Base-by-base conservation (phyloP, 495 filamentous ascomycete species). In the Diplogelasinospora grovesii region DNA sequence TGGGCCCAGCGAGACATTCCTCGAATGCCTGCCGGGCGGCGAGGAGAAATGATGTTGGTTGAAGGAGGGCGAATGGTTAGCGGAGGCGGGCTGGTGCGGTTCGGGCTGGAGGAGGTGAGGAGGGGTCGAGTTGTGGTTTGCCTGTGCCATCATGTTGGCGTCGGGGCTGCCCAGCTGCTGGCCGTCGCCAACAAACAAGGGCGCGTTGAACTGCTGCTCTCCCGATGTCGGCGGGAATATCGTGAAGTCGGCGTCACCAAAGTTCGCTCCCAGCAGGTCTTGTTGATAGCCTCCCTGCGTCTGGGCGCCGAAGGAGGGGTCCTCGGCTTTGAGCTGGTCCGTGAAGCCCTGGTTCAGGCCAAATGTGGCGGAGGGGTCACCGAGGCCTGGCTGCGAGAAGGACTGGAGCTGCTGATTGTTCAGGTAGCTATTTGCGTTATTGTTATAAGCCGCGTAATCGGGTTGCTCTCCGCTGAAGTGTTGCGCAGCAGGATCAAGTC, bases 1-100 rank as follows among this genome's bases (percentile, higher is more conserved):
- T 3, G 89, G 89, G 31, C 85, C 86, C 28, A 95, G 65, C 6
- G 88, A 94, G 14, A 81, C 73, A 57, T 89, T 78, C 30, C 87
- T 77, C 13, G 89, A 92, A 64, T 92, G 80, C 25, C 53, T 57
- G 41, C 70, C 51, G 47, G 75, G 50, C 42, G 80, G 53, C 56
- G 71, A 41, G 48, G 76, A 46, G 56, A 77, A 74, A 45, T 68
- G 66, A 39, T 71, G 68, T 46, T 81, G 77, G 53, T 65, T 75
- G 51, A 81, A 74, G 26, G 61, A 68, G 8, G 74, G 75, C 26
- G 68, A 77, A 48, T 74, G 65, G 48, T 72, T 79, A 52, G 60
- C 73, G 56, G 60, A 82, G 59, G 63, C 70, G 50, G 54, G 73
- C 57, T 53, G 65, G 51, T 74, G 68, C 22, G 65, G 57, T 23